phyloP scores from a whole-genome alignment of 1,284 basidiomycete species.

The Exobasidium rhododendri region DNA sequence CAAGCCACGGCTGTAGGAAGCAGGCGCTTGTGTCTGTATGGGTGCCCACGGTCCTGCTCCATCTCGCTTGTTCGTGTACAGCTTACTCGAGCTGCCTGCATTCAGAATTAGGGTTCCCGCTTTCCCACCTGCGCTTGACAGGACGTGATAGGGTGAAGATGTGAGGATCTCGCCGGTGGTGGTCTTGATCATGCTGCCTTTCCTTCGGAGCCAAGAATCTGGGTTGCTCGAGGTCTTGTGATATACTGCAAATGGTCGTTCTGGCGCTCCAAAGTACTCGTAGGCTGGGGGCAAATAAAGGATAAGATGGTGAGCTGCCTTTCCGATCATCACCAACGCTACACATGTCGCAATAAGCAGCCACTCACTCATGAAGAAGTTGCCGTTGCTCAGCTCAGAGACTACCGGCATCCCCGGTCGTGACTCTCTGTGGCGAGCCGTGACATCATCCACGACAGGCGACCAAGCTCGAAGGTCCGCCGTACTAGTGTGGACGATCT shows the following conservation, averaged over 20 bases:
- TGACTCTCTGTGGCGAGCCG: conserved; percentile 37
- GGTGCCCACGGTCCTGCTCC: background rate
- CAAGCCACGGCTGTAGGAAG: background rate
- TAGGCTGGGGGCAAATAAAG: conserved; percentile 40
- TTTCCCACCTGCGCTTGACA: background rate
- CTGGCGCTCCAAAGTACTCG: background rate
- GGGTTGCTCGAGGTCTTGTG: conserved; percentile 28
- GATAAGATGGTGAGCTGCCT: too few relatives aligned
- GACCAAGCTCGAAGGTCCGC: conserved; percentile 54
- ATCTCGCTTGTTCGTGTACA: background rate
- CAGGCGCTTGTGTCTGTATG: background rate
- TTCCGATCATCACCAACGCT: too few relatives aligned
- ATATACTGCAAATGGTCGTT: conserved; percentile 21
- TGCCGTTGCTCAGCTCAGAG: conserved; percentile 45
- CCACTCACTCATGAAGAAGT: conserved; percentile 55
- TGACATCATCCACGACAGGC: conserved; percentile 48
- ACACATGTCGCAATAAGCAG: too few relatives aligned
- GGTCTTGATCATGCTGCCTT: background rate
- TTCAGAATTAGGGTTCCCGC: background rate
- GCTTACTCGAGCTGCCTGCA: background rate
- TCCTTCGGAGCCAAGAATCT: conserved; percentile 21
- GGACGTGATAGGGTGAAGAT: conserved; percentile 5
- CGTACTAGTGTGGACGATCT: conserved; percentile 53
- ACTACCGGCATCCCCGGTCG: conserved; percentile 56
- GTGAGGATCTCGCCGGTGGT: background rate